These are phyloP conservation scores for Dioszegia aurantiaca DNA, from an alignment of 768 basidiomycete species.

Conservation along the genomic window DNA sequence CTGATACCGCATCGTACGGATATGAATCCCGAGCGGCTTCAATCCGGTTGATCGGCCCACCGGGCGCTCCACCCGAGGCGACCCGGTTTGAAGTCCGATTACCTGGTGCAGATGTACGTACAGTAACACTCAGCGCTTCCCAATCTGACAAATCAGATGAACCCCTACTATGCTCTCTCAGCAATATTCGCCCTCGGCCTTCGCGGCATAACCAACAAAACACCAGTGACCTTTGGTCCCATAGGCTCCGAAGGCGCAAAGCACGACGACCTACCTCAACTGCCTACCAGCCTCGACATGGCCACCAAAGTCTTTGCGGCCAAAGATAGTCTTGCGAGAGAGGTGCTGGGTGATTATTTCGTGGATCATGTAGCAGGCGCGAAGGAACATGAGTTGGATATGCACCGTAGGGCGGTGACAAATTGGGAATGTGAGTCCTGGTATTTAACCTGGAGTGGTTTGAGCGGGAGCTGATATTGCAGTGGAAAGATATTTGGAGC, in stretches of 20 bases:
- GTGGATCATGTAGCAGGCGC: slow-evolving; percentile 95
- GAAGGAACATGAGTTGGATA: slow-evolving; percentile 80
- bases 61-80: slow-evolving; percentile 72
- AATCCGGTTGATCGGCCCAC: slow-evolving; percentile 87
- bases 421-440: slow-evolving; percentile 80
- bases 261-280: slow-evolving; percentile 63
- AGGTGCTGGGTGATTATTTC: slow-evolving; percentile 82
- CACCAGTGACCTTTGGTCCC: slow-evolving; percentile 68
- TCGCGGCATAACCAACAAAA: slow-evolving; percentile 77
- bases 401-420: slow-evolving; percentile 87
- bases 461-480: slow-evolving; percentile 7
- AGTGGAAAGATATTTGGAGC: slow-evolving; percentile 39
- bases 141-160: slow-evolving; percentile 53
- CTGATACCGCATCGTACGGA: slow-evolving; percentile 87
- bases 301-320: slow-evolving; percentile 80
- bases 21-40: slow-evolving; percentile 93
- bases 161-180: slow-evolving; percentile 82
- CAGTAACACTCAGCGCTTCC: slow-evolving; percentile 1
- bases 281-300: slow-evolving; percentile 73
- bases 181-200: slow-evolving; percentile 84
- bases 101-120: slow-evolving; percentile 91
- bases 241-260: slow-evolving; percentile 54
- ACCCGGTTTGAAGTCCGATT: slow-evolving; percentile 91
- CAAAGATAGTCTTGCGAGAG: slow-evolving; percentile 73
- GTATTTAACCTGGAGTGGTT: background rate